phyloP scores from a whole-genome alignment of 257 asterid species.

The Solanum sparsipilum region DNA sequence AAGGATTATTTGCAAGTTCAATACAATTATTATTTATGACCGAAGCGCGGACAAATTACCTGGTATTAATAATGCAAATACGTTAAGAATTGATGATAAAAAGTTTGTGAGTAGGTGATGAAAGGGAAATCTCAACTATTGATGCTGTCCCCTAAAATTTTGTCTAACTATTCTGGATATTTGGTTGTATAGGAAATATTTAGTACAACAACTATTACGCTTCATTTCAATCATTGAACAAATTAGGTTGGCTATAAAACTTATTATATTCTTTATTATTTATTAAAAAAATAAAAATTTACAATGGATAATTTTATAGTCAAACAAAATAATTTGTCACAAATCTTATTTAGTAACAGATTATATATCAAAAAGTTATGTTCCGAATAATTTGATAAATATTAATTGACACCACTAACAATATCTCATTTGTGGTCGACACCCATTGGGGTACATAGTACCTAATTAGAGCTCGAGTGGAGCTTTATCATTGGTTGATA shows the following conservation, averaged over 20 bases:
- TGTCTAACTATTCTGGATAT: background rate
- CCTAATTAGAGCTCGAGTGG: too few species aligned
- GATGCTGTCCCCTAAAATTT: background rate
- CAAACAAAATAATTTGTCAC: background rate
- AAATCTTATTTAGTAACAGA: too few species aligned
- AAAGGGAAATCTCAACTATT: background rate
- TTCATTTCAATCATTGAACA: background rate
- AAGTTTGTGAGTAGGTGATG: background rate
- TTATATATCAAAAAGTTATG: too few species aligned
- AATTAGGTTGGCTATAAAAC: background rate
- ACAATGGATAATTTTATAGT: rapidly evolving
- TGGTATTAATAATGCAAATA: background rate
- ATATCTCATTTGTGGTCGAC: rapidly evolving
- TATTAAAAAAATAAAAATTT: background rate
- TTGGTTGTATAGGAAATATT: background rate
- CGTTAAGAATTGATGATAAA: background rate
- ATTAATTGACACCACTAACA: too few species aligned
- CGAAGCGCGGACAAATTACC: too few species aligned
- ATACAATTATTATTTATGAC: too few species aligned
- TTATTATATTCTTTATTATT: too few species aligned
- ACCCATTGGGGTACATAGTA: too few species aligned
- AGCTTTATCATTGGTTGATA: too few species aligned
- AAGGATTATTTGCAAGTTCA: too few species aligned
- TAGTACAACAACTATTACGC: background rate
- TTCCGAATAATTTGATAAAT: too few species aligned